phyloP scores from a whole-genome alignment of 768 basidiomycete genomes.

The Mycena belliarum region DNA sequence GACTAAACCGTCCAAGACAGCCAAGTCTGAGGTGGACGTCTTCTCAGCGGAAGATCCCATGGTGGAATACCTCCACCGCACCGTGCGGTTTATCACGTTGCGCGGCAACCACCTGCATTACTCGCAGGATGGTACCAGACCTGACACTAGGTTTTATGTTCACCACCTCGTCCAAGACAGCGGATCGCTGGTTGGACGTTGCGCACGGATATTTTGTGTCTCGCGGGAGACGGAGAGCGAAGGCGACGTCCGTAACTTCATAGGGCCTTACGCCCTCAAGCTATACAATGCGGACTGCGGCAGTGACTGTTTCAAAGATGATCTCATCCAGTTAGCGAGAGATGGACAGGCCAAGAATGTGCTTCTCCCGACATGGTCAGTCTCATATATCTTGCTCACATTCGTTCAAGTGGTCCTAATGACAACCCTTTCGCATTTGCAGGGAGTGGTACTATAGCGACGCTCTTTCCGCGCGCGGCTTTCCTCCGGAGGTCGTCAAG shows the following conservation, averaged over 20 bases:
- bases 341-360: constrained; percentile 4
- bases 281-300: not conserved
- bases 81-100: constrained; percentile 3
- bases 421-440: not conserved
- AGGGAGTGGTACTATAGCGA: constrained; percentile 11
- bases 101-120: constrained; percentile 1
- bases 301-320: not conserved
- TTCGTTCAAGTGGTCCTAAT: not conserved
- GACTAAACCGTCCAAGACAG: not conserved
- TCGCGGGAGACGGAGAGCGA: constrained; percentile 1
- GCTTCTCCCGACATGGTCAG: constrained; percentile 9
- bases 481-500: not conserved
- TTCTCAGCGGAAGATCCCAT: not conserved
- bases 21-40: not conserved
- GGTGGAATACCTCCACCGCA: constrained; percentile 9
- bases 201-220: constrained; percentile 7
- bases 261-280: constrained; percentile 9
- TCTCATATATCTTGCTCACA: constrained; percentile 1
- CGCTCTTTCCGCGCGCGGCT: constrained; percentile 1
- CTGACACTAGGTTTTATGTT: constrained; percentile 2
- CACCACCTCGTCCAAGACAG: constrained; percentile 6
- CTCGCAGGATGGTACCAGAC: not conserved
- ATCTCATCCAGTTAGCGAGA: not conserved
- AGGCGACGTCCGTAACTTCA: not conserved
- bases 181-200: constrained; percentile 10